Evolutionary conservation across 768 basidiomycete genomes (phyloP).

Genomic region (Strobilomyces dryophilus): DNA sequence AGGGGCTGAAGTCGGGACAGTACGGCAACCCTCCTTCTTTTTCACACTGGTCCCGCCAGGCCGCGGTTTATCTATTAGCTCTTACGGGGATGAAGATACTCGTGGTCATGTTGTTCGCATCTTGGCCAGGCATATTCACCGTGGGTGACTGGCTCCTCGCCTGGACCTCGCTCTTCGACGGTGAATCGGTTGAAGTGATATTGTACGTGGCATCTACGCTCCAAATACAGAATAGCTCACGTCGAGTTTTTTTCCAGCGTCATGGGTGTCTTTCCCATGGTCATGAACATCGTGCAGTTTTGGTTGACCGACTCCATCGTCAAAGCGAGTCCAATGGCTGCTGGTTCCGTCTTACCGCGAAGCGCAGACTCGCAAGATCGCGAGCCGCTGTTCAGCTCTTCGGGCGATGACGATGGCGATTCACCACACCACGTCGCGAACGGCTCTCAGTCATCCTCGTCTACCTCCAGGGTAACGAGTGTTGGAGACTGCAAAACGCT

Average conservation of each 20-base stretch:
- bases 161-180: constrained; percentile 64
- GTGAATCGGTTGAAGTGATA: constrained; percentile 68
- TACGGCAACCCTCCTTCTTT: constrained; percentile 84
- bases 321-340: constrained; percentile 50
- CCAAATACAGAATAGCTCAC: constrained; percentile 7
- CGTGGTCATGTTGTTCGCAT: constrained; percentile 70
- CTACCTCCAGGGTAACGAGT: constrained; percentile 33
- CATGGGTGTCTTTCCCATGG: constrained; percentile 88
- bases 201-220: constrained; percentile 51
- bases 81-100: constrained; percentile 88
- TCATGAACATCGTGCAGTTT: constrained; percentile 90
- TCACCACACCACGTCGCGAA: constrained; percentile 44
- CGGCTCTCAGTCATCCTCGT: constrained; percentile 32
- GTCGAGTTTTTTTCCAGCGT: constrained; percentile 41
- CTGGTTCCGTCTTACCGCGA: constrained; percentile 38
- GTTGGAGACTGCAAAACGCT: constrained; percentile 20
- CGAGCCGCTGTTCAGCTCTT: constrained; percentile 62
- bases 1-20: constrained; percentile 81
- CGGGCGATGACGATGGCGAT: constrained; percentile 48
- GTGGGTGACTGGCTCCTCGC: constrained; percentile 86
- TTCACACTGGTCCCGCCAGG: constrained; percentile 69
- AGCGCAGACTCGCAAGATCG: constrained; percentile 40
- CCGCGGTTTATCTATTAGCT: constrained; percentile 76
- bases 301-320: constrained; percentile 94
- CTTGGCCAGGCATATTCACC: constrained; percentile 65